A percentile compares a stretch with the other conserved stretches of the same genome.
Evolutionary conservation across 768 basidiomycete genomes (phyloP).

Genomic region (Megacollybia marginata): DNA sequence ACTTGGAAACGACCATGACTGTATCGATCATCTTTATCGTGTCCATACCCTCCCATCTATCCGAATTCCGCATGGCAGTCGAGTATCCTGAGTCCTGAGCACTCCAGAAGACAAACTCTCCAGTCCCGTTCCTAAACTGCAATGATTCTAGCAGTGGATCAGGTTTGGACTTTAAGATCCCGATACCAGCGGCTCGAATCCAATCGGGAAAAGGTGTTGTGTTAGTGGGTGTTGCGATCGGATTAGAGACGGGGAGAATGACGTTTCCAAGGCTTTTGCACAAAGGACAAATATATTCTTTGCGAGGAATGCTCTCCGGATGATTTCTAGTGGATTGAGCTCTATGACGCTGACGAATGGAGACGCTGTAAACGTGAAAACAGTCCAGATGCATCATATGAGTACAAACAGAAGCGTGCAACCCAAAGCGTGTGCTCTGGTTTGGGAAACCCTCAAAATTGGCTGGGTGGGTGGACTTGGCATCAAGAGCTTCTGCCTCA

Average conservation of each 20-base stretch:
- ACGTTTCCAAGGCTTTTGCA: slow-evolving; percentile 97
- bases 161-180: slow-evolving; percentile 78
- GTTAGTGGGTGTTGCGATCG: slow-evolving; percentile 43
- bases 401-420: slow-evolving; percentile 83
- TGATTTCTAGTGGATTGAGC: slow-evolving; percentile 88
- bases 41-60: slow-evolving; percentile 48
- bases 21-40: slow-evolving; percentile 82
- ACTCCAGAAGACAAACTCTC: slow-evolving; percentile 86
- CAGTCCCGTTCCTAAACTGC: slow-evolving; percentile 74
- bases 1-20: slow-evolving; percentile 69
- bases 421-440: slow-evolving; percentile 72
- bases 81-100: slow-evolving; percentile 72
- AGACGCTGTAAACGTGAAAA: slow-evolving; percentile 83
- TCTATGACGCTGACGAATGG: slow-evolving; percentile 81
- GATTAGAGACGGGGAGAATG: slow-evolving; percentile 71
- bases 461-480: slow-evolving; percentile 29
- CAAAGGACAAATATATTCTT: slow-evolving; percentile 93
- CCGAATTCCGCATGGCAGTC: slow-evolving; percentile 42
- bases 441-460: slow-evolving; percentile 72
- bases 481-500: slow-evolving; percentile 40
- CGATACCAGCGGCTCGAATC: slow-evolving; percentile 85
- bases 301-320: slow-evolving; percentile 88
- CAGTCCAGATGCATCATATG: slow-evolving; percentile 98
- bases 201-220: slow-evolving; percentile 72
- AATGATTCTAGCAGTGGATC: slow-evolving; percentile 65